Percentiles rank a stretch among this genome's conserved stretches.
Evolutionary conservation across 192 early-diverging fungal species (phyloP).

Genomic region (Irineochytrium annulatum): DNA sequence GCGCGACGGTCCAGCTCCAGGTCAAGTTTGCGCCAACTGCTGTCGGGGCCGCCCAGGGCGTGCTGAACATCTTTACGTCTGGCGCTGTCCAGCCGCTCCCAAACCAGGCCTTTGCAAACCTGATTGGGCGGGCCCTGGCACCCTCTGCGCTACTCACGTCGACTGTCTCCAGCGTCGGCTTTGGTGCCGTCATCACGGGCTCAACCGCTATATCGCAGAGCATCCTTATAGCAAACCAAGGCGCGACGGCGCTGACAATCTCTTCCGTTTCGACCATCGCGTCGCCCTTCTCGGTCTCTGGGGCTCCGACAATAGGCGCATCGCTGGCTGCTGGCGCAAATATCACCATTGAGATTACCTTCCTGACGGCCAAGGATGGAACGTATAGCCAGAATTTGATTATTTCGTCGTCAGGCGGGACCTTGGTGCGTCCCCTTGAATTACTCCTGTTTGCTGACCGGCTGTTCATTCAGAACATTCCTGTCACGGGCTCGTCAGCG

Average conservation of each 20-base stretch:
- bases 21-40: neutral
- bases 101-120: neutral
- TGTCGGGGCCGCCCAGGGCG: neutral
- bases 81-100: neutral
- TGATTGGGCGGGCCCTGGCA: neutral
- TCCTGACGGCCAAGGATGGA: neutral
- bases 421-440: too few relatives aligned
- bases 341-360: neutral
- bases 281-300: neutral
- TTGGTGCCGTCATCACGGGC: neutral
- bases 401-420: neutral
- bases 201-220: neutral
- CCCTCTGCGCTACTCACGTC: neutral
- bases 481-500: neutral
- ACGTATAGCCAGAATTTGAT: neutral
- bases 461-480: too few relatives aligned
- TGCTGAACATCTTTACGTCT: neutral
- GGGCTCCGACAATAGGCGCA: neutral
- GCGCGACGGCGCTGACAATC: neutral
- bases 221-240: neutral
- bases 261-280: neutral
- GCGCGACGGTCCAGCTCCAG: neutral
- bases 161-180: neutral
- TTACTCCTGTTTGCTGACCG: too few relatives aligned
- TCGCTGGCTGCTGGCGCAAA: neutral